A percentile compares a stretch with the other conserved stretches of the same genome.
These are phyloP conservation scores for Fusarium tanahbumbuense DNA, from an alignment of 2,329 filamentous ascomycete genomes.

Conservation along the genomic window DNA sequence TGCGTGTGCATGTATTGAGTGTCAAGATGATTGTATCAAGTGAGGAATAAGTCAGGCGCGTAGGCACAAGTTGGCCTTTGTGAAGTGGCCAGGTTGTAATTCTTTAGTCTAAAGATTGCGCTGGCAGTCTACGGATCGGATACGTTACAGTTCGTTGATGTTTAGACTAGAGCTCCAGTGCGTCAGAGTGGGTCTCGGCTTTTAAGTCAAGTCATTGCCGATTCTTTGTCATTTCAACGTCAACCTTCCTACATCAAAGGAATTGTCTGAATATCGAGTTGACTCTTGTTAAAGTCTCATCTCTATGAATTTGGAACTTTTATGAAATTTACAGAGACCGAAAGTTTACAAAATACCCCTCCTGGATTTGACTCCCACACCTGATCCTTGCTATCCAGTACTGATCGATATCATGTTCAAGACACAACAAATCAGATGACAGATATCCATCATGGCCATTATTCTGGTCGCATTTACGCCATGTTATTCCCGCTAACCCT, in stretches of 20 bases:
- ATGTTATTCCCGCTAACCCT: neutral
- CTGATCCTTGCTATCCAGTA: neutral
- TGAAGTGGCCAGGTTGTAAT: constrained; percentile 40
- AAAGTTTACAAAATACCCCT: too few species aligned
- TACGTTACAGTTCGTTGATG: constrained; percentile 21
- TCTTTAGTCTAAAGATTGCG: constrained; percentile 20
- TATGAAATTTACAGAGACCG: too few species aligned
- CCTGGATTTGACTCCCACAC: neutral
- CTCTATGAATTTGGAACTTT: too few species aligned
- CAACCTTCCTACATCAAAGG: neutral
- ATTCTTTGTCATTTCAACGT: constrained; percentile 3
- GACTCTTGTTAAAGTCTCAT: neutral
- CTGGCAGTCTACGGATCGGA: constrained; percentile 4
- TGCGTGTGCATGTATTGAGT: neutral
- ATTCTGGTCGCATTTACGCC: neutral
- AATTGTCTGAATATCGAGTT: neutral
- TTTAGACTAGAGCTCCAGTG: constrained; percentile 36
- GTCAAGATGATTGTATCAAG: neutral
- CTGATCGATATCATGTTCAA: constrained; percentile 1
- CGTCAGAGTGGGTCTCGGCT: constrained; percentile 45
- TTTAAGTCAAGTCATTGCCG: neutral
- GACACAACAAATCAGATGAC: constrained; percentile 18
- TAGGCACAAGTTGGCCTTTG: constrained; percentile 9
- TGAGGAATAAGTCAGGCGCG: neutral
- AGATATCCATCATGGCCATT: neutral